Base-by-base conservation (phyloP, 768 basidiomycete species). In the Thelephora aurantiotincta region DNA sequence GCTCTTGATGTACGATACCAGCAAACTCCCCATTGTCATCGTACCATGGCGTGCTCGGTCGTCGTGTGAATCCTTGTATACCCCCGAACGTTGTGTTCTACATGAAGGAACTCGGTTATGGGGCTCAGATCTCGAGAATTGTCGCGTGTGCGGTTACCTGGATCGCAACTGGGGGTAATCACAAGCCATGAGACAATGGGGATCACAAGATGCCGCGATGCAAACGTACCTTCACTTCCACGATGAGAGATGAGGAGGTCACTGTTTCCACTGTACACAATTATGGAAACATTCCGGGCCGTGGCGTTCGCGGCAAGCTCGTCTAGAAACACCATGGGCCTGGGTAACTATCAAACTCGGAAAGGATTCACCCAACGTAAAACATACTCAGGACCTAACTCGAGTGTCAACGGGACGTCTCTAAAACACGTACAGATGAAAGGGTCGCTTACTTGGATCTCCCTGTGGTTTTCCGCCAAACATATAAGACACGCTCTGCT, bases 41-140 rank as follows among this genome's bases (percentile, higher is more conserved):
- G 47, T 61, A 64, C 80, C 82, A 86, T 0, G 77, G 72, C 0
- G 84, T 85, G 2, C 77, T 71, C 0, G 84, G 84, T 48, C 71
- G 68, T 43, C 74, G 68, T 2, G 78, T 77, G 59, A 87, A 87
- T 3, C 84, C 84, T 60, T 76, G 80, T 37, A 78, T 77, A 6
- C 81, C 83, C 20, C 81, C 82, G 52, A 85, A 87, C 0, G 84
- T 84, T 20, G 82, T 83, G 54, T 87, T 87, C 79, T 84, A 45
- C 19, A 26, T 7, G 37, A 42, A 13, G 35, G n/a, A 11, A 11
- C 18, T n/a, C 11, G 9, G 37, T 20, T 5, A 35, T n/a, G 18
- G n/a, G n/a, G 1, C 43, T 9, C 30, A 36, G 3, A 7, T 9
- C n/a, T 37, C 26, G n/a, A 23, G 33, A 53, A 3, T 13, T 19